These are phyloP conservation scores for Candida mesenterica DNA, from an alignment of 1,139 yeast species.

Conservation along the genomic window DNA sequence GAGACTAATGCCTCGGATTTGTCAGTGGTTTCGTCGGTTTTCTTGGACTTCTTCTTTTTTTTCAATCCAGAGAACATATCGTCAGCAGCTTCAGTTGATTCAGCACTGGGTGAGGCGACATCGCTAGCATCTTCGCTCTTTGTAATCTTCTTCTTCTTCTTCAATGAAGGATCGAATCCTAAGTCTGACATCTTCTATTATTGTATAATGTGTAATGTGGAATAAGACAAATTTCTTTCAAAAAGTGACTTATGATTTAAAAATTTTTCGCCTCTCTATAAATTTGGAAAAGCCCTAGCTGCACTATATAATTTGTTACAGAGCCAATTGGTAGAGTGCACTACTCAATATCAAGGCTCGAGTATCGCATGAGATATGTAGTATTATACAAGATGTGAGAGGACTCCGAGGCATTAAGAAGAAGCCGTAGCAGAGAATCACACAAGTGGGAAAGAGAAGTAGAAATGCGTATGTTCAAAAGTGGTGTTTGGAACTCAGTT, in stretches of 20 bases:
- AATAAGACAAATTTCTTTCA: slow-evolving; percentile 7
- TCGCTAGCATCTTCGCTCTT: slow-evolving; percentile 29
- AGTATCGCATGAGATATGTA: too few relatives aligned
- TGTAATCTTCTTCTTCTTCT: slow-evolving; percentile 74
- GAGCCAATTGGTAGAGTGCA: too few relatives aligned
- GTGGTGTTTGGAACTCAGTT: too few relatives aligned
- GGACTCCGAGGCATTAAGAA: too few relatives aligned
- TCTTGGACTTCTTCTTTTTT: slow-evolving; percentile 52
- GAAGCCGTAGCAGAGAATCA: too few relatives aligned
- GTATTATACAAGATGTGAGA: too few relatives aligned
- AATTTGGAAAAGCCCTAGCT: too few relatives aligned
- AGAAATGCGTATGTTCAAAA: too few relatives aligned
- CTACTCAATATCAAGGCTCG: too few relatives aligned
- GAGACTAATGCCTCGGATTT: slow-evolving; percentile 35
- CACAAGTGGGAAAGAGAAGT: too few relatives aligned
- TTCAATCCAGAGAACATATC: slow-evolving; percentile 56
- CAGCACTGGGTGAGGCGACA: slow-evolving; percentile 14
- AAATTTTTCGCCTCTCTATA: neutral
- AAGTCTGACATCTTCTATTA: slow-evolving; percentile 47
- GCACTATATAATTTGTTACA: too few relatives aligned
- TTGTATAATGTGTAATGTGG: slow-evolving; percentile 4
- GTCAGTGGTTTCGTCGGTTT: slow-evolving; percentile 32
- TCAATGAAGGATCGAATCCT: slow-evolving; percentile 75
- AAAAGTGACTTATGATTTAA: too few relatives aligned
- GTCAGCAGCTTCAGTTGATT: slow-evolving; percentile 32